Evolutionary conservation across 1,139 yeast genomes (phyloP).

Genomic region (Pichia sp.): DNA sequence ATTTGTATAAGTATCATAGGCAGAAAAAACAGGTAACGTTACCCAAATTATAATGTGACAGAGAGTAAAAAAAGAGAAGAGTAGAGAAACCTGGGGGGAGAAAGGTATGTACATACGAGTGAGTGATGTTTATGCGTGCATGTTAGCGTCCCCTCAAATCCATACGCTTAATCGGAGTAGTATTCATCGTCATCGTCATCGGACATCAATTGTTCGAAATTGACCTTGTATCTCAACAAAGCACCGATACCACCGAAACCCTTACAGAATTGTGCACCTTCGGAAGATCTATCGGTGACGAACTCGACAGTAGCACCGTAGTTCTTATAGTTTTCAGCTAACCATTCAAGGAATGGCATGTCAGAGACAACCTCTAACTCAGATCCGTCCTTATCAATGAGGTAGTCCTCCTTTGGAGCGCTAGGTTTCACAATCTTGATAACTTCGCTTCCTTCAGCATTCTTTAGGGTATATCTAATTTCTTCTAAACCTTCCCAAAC

Average conservation of each 20-base stretch:
- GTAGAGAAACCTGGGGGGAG: no score
- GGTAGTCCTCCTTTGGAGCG: slow-evolving; percentile 68
- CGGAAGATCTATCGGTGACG: slow-evolving; percentile 92
- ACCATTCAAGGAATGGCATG: slow-evolving; percentile 87
- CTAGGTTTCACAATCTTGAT: slow-evolving; percentile 67
- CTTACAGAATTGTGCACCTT: slow-evolving; percentile 96
- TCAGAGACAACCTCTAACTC: slow-evolving; percentile 86
- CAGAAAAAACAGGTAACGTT: no score
- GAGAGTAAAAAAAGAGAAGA: no score
- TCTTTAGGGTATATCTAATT: slow-evolving; percentile 77
- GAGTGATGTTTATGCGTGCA: no score
- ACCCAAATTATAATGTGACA: no score
- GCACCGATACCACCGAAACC: slow-evolving; percentile 99
- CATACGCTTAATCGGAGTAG: slow-evolving; percentile 46
- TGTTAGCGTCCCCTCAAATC: no score
- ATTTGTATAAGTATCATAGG: no score
- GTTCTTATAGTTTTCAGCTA: slow-evolving; percentile 90
- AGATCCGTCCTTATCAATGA: slow-evolving; percentile 73
- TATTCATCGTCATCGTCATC: slow-evolving; percentile 78
- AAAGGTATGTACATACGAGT: no score
- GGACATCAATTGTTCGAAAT: slow-evolving; percentile 89
- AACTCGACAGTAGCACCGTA: slow-evolving; percentile 95
- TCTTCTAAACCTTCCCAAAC: slow-evolving; percentile 89
- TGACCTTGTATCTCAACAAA: slow-evolving; percentile 88
- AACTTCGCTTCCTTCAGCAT: slow-evolving; percentile 72